phyloP scores from a whole-genome alignment of 2,329 filamentous ascomycete species.

The Boeremia exigua region DNA sequence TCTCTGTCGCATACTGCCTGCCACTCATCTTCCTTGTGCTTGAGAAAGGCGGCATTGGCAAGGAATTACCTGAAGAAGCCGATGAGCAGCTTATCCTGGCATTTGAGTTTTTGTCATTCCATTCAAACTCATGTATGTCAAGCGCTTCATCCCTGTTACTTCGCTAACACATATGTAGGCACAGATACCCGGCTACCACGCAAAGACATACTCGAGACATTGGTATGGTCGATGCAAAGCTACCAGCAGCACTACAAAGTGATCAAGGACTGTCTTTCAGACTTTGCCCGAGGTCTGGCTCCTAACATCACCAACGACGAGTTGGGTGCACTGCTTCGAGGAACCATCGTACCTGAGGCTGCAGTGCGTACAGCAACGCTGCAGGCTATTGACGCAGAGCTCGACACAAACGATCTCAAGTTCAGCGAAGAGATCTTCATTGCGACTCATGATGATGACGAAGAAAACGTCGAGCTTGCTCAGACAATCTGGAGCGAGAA shows the following conservation, averaged over 20 bases:
- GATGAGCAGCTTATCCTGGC: conserved; percentile 91
- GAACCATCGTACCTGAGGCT: conserved; percentile 77
- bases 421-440: conserved; percentile 94
- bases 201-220: conserved; percentile 70
- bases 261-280: conserved; percentile 88
- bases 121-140: conserved; percentile 74
- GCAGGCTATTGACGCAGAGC: conserved; percentile 87
- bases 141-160: too few relatives aligned
- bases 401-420: conserved; percentile 85
- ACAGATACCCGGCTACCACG: conserved; percentile 78
- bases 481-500: conserved; percentile 96
- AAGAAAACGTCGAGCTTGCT: conserved; percentile 84
- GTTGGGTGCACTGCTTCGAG: conserved; percentile 76
- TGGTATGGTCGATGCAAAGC: conserved; percentile 83
- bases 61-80: conserved; percentile 71
- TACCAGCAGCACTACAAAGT: conserved; percentile 95
- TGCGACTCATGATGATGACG: conserved; percentile 86
- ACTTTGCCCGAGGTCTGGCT: conserved; percentile 83
- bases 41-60: conserved; percentile 77
- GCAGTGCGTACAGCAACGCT: conserved; percentile 84
- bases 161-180: conserved; percentile 38
- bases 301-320: conserved; percentile 78
- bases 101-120: conserved; percentile 86
- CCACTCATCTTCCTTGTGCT: conserved; percentile 82
- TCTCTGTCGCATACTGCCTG: conserved; percentile 86